These are phyloP conservation scores for Desmodesmus armatus DNA, from an alignment of 139 green algal genomes.

Conservation along the genomic window DNA sequence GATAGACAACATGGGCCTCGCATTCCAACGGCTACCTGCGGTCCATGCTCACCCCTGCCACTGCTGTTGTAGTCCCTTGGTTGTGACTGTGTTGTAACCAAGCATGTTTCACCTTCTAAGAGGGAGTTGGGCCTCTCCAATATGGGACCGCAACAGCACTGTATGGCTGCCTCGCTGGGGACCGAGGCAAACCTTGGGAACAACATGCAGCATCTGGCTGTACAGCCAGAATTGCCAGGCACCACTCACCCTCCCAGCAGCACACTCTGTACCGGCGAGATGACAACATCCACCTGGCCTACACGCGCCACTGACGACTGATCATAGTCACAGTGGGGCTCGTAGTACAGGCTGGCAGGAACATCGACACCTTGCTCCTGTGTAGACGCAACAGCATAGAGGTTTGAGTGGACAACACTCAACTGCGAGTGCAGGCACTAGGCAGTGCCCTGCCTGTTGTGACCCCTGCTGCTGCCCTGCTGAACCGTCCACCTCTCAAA, in stretches of 20 bases:
- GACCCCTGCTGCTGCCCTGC: neutral
- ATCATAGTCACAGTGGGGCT: constrained; percentile 74
- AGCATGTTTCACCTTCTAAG: too few species aligned
- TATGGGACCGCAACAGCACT: neutral
- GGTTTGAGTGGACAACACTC: too few species aligned
- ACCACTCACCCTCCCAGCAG: constrained; percentile 46
- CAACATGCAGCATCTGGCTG: neutral
- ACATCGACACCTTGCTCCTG: constrained; percentile 34
- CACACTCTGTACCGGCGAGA: constrained; percentile 65
- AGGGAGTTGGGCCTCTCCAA: too few species aligned
- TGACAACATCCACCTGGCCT: constrained; percentile 66
- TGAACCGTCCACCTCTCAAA: too few species aligned
- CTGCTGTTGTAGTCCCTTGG: too few species aligned
- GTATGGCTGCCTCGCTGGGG: too few species aligned
- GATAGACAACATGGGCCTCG: neutral
- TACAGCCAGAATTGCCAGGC: neutral
- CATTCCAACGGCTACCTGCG: neutral
- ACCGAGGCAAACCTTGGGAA: neutral
- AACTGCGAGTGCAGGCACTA: too few species aligned
- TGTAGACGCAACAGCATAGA: neutral
- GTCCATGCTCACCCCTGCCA: neutral
- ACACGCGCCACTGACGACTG: constrained; percentile 34
- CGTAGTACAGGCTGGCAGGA: constrained; percentile 69
- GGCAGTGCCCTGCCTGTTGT: too few species aligned
- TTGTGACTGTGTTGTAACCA: too few species aligned